These are phyloP conservation scores for Hibiscus trionum DNA, from an alignment of 345 rosid species.

Conservation along the genomic window DNA sequence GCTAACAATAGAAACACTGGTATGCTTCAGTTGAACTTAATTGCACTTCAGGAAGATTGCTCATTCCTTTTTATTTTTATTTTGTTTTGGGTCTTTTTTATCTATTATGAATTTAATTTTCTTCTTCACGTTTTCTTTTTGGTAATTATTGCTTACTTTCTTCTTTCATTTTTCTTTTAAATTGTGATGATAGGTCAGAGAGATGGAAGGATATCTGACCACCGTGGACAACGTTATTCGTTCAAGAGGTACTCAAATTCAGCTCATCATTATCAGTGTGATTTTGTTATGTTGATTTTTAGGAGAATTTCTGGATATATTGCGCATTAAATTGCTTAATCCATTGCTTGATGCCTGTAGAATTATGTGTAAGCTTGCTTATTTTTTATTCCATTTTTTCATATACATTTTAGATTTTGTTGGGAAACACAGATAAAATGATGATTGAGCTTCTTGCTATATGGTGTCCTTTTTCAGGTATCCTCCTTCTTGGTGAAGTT, in stretches of 20 bases:
- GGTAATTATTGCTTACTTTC: neutral
- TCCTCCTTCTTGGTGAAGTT: constrained; percentile 72
- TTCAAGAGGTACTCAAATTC: constrained; percentile 52
- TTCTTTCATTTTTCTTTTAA: neutral
- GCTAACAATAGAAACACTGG: constrained; percentile 50
- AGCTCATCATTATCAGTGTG: neutral
- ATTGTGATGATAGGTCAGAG: constrained; percentile 44
- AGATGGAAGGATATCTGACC: constrained; percentile 83
- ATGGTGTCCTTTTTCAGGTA: constrained; percentile 35
- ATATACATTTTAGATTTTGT: neutral
- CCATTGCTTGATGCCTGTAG: neutral
- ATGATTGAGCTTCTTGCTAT: constrained; percentile 1
- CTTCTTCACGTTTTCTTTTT: neutral
- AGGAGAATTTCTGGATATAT: neutral
- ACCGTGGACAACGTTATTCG: constrained; percentile 60
- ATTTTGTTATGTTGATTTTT: neutral
- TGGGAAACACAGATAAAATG: neutral
- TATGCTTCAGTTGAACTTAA: constrained; percentile 15
- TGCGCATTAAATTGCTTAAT: neutral
- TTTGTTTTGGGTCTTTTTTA: neutral
- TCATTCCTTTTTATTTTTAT: neutral
- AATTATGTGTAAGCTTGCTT: neutral
- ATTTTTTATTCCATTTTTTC: neutral
- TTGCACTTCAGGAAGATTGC: neutral
- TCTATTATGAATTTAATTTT: neutral